These are phyloP conservation scores for Lathyrus tuberosus DNA, from an alignment of 306 rosid species.

Conservation along the genomic window DNA sequence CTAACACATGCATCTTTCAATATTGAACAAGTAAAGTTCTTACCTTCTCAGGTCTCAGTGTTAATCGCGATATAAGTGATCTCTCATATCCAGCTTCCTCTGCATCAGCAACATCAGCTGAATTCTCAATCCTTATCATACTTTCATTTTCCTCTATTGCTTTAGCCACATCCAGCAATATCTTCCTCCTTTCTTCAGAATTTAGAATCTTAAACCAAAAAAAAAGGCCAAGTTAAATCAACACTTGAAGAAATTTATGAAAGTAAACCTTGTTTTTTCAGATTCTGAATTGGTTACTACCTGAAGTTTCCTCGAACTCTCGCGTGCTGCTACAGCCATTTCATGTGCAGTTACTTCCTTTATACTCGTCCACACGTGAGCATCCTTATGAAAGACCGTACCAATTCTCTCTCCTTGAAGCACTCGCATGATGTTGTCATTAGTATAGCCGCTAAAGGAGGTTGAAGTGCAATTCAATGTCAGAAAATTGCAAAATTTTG, in stretches of 20 bases:
- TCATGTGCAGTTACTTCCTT: constrained; percentile 76
- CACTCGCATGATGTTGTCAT: constrained; percentile 73
- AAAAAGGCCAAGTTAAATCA: neutral
- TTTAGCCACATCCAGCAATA: constrained; percentile 72
- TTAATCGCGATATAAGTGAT: constrained; percentile 74
- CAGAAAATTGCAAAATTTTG: constrained; percentile 24
- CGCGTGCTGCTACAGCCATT: constrained; percentile 78
- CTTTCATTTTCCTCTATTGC: constrained; percentile 69
- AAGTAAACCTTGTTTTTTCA: constrained; percentile 16
- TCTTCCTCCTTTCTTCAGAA: constrained; percentile 65
- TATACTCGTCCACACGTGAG: constrained; percentile 68
- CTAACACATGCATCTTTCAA: constrained; percentile 12
- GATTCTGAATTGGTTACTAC: constrained; percentile 38
- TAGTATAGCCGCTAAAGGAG: constrained; percentile 65
- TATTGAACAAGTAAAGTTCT: constrained; percentile 26
- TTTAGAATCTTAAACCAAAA: constrained; percentile 49
- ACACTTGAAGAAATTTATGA: constrained; percentile 18
- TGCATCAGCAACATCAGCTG: constrained; percentile 71
- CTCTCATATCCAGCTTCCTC: constrained; percentile 65
- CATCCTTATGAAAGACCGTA: constrained; percentile 86
- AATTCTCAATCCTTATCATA: constrained; percentile 59
- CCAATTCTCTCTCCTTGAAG: constrained; percentile 82
- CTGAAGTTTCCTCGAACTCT: constrained; percentile 69
- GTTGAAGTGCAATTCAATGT: constrained; percentile 24
- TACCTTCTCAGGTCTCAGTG: constrained; percentile 79